A percentile compares a stretch with the other conserved stretches of the same genome.
phyloP scores from a whole-genome alignment of 768 basidiomycete species.

The Porphyrellus cyaneotinctus region DNA sequence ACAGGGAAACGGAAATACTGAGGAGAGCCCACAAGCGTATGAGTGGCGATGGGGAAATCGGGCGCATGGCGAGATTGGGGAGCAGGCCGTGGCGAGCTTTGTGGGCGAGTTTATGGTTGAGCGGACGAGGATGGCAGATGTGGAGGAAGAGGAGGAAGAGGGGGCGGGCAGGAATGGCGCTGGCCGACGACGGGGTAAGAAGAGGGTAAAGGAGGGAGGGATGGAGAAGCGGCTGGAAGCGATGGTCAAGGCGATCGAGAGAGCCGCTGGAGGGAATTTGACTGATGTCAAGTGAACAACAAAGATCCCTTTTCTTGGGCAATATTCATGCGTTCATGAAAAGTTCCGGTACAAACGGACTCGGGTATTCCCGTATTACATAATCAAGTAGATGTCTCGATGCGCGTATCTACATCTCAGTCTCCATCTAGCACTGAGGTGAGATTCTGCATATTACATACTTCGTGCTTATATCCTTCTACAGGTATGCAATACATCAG shows the following conservation, averaged over 20 bases:
- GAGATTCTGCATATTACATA: no score
- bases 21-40: conserved; percentile 29
- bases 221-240: conserved; percentile 29
- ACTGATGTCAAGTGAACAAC: background rate
- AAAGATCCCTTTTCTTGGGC: no score
- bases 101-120: conserved; percentile 72
- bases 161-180: background rate
- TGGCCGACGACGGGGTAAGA: conserved; percentile 12
- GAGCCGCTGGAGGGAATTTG: conserved; percentile 51
- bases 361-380: no score
- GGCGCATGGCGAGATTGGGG: conserved; percentile 79
- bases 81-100: conserved; percentile 68
- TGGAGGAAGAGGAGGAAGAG: conserved; percentile 18
- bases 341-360: no score
- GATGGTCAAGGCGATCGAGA: conserved; percentile 28
- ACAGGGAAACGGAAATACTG: conserved; percentile 24
- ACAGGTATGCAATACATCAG: no score
- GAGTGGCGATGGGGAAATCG: conserved; percentile 89
- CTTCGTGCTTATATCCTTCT: no score
- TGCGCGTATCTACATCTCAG: no score
- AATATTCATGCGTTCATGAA: no score
- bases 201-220: conserved; percentile 10
- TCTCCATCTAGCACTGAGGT: no score
- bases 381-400: no score
- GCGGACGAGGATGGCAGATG: conserved; percentile 10